These are phyloP conservation scores for Collybiopsis confluens DNA, from an alignment of 768 basidiomycete genomes.

Conservation along the genomic window DNA sequence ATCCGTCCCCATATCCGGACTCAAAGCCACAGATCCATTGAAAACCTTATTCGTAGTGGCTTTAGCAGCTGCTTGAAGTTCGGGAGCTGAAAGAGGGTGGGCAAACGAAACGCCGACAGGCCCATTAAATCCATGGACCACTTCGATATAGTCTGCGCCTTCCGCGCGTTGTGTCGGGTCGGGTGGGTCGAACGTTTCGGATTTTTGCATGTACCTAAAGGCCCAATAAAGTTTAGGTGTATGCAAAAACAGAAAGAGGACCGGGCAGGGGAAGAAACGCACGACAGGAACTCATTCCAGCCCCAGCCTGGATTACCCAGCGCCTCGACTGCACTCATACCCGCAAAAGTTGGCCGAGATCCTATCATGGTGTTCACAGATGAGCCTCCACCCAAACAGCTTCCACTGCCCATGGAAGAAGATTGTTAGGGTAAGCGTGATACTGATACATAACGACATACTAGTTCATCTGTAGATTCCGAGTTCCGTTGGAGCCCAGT, in stretches of 20 bases:
- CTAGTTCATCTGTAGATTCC: conserved; percentile 5
- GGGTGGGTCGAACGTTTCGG: conserved; percentile 16
- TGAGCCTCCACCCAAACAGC: conserved; percentile 21
- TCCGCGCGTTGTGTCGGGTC: conserved; percentile 12
- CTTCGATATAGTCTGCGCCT: conserved; percentile 12
- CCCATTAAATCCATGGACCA: conserved; percentile 13
- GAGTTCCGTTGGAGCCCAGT: conserved; percentile 11
- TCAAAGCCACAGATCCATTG: conserved; percentile 8
- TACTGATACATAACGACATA: too few relatives aligned
- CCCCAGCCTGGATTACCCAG: conserved; percentile 23
- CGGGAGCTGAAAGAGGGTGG: conserved; percentile 11
- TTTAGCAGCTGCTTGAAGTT: conserved; percentile 10
- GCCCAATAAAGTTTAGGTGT: too few relatives aligned
- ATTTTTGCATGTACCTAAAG: conserved; percentile 17
- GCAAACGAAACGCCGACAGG: conserved; percentile 16
- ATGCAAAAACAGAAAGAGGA: background rate
- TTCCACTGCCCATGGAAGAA: conserved; percentile 9
- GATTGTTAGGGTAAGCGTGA: too few relatives aligned
- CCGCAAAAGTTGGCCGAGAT: conserved; percentile 16
- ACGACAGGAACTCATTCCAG: conserved; percentile 25
- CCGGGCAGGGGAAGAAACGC: background rate
- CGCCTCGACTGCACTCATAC: conserved; percentile 15
- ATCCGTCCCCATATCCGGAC: conserved; percentile 13
- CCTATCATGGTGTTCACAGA: conserved; percentile 25
- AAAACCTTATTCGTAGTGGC: conserved; percentile 11